These are phyloP conservation scores for Ceratobasidium sp. DNA, from an alignment of 1,284 basidiomycete genomes.

Conservation along the genomic window DNA sequence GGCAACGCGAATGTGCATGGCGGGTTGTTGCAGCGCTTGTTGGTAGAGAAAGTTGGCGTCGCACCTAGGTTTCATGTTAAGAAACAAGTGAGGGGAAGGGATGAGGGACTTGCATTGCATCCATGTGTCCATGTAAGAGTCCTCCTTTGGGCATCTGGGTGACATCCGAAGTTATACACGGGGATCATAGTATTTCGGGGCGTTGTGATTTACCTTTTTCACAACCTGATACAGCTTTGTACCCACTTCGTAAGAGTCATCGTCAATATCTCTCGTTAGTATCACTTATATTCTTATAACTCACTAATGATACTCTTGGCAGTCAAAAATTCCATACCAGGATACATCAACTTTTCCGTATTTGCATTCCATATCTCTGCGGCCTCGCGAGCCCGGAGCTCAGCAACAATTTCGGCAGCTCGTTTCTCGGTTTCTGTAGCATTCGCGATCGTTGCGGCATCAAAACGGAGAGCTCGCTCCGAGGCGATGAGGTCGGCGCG, in stretches of 20 bases:
- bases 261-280: conserved; percentile 52
- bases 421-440: conserved; percentile 54
- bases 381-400: conserved; percentile 62
- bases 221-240: conserved; percentile 67
- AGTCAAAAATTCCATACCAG: conserved; percentile 78
- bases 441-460: conserved; percentile 45
- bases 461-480: conserved; percentile 58
- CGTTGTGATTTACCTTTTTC: conserved; percentile 54
- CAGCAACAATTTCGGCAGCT: conserved; percentile 63
- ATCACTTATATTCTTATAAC: too few relatives aligned
- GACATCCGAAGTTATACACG: background rate
- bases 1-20: conserved; percentile 62
- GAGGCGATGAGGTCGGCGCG: conserved; percentile 58
- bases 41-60: conserved; percentile 59
- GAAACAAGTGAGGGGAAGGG: background rate
- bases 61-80: conserved; percentile 48
- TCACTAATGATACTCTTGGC: conserved; percentile 50
- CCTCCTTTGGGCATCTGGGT: conserved; percentile 79
- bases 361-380: conserved; percentile 62
- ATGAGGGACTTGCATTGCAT: conserved; percentile 55
- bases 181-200: background rate
- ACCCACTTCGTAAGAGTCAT: conserved; percentile 61
- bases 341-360: conserved; percentile 64
- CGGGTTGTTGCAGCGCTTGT: conserved; percentile 62
- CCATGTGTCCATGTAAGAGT: conserved; percentile 71